Conservation (phyloP, 2,329 filamentous ascomycete species). For the Cladorrhinum sp. region DNA sequence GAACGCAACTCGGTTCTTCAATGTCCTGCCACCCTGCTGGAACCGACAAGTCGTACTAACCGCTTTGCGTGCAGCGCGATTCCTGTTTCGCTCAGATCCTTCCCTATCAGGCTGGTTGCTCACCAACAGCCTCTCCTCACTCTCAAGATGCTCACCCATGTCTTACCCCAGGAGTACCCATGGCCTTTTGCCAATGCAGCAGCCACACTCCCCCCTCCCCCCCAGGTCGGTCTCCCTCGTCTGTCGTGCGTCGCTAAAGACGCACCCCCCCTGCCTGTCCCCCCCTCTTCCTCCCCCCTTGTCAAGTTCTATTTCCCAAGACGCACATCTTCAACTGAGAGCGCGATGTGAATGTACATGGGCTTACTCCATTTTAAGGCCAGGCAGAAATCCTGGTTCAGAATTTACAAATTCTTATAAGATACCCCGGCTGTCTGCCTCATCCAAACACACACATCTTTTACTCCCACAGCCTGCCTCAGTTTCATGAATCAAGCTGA, state of each 20-base stretch:
- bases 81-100: slow-evolving; percentile 20
- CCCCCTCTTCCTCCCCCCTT: slow-evolving; percentile 9
- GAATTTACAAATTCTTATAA: slow-evolving; percentile 26
- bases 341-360: slow-evolving; percentile 16
- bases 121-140: slow-evolving; percentile 14
- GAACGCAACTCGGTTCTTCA: slow-evolving; percentile 5
- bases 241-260: slow-evolving; percentile 16
- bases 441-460: slow-evolving; percentile 20
- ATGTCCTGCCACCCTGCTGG: slow-evolving; percentile 16
- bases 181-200: slow-evolving; percentile 4
- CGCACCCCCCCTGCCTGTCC: slow-evolving; percentile 14
- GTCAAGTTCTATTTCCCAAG: slow-evolving; percentile 21
- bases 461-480: slow-evolving; percentile 22
- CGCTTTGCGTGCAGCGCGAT: slow-evolving; percentile 12
- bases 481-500: slow-evolving; percentile 19
- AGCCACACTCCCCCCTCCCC: slow-evolving; percentile 1
- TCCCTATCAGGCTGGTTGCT: slow-evolving; percentile 23
- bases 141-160: slow-evolving; percentile 15
- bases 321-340: slow-evolving; percentile 24
- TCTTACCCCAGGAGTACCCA: slow-evolving; percentile 14
- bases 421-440: slow-evolving; percentile 27
- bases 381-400: slow-evolving; percentile 27
- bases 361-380: slow-evolving; percentile 28
- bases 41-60: slow-evolving; percentile 18
- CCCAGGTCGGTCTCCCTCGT: not conserved